Base-by-base conservation (phyloP, 1,139 yeast genomes). In the Candida sp. region DNA sequence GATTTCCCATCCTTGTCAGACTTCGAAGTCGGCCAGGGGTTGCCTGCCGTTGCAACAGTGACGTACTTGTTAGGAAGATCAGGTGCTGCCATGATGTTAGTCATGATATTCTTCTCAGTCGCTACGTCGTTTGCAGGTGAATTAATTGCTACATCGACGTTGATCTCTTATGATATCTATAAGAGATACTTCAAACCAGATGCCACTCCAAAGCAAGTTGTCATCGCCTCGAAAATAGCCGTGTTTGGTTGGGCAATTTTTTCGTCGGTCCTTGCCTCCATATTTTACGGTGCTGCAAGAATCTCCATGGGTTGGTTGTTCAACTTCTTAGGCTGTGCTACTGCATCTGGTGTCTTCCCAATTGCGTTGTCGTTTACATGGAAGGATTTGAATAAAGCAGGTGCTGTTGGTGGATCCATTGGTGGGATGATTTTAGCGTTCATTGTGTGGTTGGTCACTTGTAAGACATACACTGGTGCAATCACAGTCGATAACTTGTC, bases 51-150 rank as follows among this genome's bases (percentile, higher is more conserved):
- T 11, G 75, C 77, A 7, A 69, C 78, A 9, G 79, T 78, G 5
- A 65, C 68, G 39, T 70, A 74, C 34, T 54, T 78, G 27, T 62
- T 78, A 66, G 83, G 83, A 3, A 74, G 70, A 48, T 69, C 73
- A 8, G 84, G 83, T 8, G 68, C 75, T 2, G 73, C 68, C 6
- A 65, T 76, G 60, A 70, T 76, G 34, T 57, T 79, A 46, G 61
- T 77, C 40, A 75, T 78, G 77, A 72, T 80, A 5, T 80, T 78
- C 68, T 67, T 80, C 62, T 75, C 83, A 2, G 80, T 75, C 4
- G 78, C 83, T 2, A 75, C 83, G 2, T 77, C 84, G 1, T 70
- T 74, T 54, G 74, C 82, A 3, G 78, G 81, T 28, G 83, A 80
- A 56, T 60, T 76, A 43, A 77, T 80, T 54, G 81, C 83, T 4